These are phyloP conservation scores for Starmerella etchellsii DNA, from an alignment of 805 yeast species.

Conservation along the genomic window DNA sequence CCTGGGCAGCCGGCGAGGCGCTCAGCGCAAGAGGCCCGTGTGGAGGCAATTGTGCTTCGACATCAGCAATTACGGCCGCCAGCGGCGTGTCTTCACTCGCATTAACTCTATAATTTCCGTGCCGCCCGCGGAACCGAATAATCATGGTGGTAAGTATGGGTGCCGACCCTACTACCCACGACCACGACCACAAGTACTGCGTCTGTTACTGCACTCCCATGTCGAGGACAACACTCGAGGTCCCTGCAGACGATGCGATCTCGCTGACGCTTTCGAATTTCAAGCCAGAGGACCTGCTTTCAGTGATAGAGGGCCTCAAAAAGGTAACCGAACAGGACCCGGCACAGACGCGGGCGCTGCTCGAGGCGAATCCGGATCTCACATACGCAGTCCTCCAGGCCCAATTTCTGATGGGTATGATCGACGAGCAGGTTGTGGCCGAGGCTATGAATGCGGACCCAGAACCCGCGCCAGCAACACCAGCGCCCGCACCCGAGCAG, in stretches of 20 bases:
- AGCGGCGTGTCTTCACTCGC: constrained; percentile 38
- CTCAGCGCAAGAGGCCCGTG: constrained; percentile 30
- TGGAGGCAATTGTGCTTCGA: constrained; percentile 27
- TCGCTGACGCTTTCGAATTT: constrained; percentile 39
- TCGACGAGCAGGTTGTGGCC: constrained; percentile 22
- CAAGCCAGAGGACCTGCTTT: constrained; percentile 37
- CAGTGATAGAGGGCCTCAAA: constrained; percentile 43
- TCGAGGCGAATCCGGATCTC: constrained; percentile 60
- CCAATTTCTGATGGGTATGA: constrained; percentile 33
- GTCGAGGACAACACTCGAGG: constrained; percentile 9
- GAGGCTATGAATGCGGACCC: constrained; percentile 15
- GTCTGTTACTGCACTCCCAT: no score
- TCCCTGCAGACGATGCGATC: constrained; percentile 28
- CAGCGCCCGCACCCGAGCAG: neutral
- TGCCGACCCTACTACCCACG: neutral
- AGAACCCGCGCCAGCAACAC: neutral
- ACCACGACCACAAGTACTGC: no score
- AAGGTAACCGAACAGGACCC: constrained; percentile 47
- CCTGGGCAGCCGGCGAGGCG: constrained; percentile 34
- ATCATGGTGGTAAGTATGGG: constrained; percentile 30
- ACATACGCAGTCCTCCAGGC: constrained; percentile 67
- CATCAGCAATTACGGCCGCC: constrained; percentile 30
- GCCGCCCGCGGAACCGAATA: constrained; percentile 67
- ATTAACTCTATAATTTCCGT: constrained; percentile 64
- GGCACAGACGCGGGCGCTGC: constrained; percentile 43